phyloP scores from a whole-genome alignment of 2,329 filamentous ascomycete species.

The Apiospora rasikravindrae region DNA sequence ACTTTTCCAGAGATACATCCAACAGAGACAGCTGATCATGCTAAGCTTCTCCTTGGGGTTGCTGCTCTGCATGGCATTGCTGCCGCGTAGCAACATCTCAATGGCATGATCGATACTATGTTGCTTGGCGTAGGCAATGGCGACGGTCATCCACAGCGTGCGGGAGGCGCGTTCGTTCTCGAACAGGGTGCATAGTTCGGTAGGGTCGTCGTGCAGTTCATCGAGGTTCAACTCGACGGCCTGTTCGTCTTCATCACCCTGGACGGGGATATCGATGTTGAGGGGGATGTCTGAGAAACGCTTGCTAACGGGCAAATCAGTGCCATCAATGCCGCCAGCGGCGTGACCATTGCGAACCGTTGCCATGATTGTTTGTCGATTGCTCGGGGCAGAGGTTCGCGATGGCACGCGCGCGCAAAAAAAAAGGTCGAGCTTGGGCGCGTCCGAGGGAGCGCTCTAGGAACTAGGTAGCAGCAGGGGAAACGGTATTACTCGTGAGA shows the following conservation, averaged over 20 bases:
- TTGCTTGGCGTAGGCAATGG: slow-evolving; percentile 95
- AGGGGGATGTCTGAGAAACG: slow-evolving; percentile 70
- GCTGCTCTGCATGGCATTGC: slow-evolving; percentile 71
- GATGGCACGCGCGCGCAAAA: neutral
- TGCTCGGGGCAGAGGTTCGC: neutral
- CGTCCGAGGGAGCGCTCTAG: neutral
- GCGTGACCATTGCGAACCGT: slow-evolving; percentile 44
- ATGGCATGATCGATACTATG: slow-evolving; percentile 86
- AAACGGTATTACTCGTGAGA: neutral
- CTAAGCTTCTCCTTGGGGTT: slow-evolving; percentile 83
- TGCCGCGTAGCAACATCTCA: slow-evolving; percentile 74
- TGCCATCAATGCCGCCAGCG: slow-evolving; percentile 50
- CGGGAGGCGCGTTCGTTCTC: slow-evolving; percentile 93
- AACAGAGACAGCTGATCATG: slow-evolving; percentile 83
- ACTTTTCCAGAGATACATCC: slow-evolving; percentile 90
- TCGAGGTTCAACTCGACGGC: slow-evolving; percentile 92
- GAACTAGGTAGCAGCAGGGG: neutral
- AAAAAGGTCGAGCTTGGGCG: slow-evolving; percentile 3
- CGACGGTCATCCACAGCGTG: slow-evolving; percentile 97
- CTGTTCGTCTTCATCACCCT: slow-evolving; percentile 69
- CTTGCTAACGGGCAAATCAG: slow-evolving; percentile 50
- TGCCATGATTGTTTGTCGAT: slow-evolving; percentile 17
- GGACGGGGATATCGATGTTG: slow-evolving; percentile 70
- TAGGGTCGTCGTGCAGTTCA: slow-evolving; percentile 89
- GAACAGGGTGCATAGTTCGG: slow-evolving; percentile 90